A percentile compares a stretch with the other conserved stretches of the same genome.
Conservation (phyloP, 2,329 filamentous ascomycete genomes). For the Trematosphaeria pertusa region DNA sequence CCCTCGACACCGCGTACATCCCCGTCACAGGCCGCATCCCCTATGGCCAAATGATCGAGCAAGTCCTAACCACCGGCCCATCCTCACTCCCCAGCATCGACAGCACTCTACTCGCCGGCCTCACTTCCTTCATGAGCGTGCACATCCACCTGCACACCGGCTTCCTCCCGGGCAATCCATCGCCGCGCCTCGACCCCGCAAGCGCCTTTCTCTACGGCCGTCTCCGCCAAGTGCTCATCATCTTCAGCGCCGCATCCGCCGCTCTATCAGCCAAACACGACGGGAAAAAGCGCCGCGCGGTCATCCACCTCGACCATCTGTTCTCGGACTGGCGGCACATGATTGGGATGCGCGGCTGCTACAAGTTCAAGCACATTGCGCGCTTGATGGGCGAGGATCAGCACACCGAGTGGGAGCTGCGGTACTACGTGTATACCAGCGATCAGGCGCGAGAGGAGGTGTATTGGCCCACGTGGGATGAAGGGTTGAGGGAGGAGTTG, state of each 20-base stretch:
- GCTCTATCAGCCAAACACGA: background rate
- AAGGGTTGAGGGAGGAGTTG: background rate
- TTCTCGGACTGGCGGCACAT: constrained; percentile 9
- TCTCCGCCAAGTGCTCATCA: constrained; percentile 7
- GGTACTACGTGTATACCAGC: constrained; percentile 4
- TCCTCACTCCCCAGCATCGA: background rate
- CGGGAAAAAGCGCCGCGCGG: background rate
- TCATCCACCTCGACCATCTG: constrained; percentile 15
- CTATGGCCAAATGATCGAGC: background rate
- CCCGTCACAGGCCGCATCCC: constrained; percentile 4
- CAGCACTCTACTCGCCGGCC: constrained; percentile 9
- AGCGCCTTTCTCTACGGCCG: background rate
- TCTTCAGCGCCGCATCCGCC: constrained; percentile 5
- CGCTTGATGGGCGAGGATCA: constrained; percentile 6
- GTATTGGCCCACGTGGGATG: background rate
- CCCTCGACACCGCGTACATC: constrained; percentile 4
- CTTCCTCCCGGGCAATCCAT: background rate
- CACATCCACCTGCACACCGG: constrained; percentile 11
- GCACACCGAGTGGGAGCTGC: constrained; percentile 8
- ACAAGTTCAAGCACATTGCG: background rate
- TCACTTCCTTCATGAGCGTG: constrained; percentile 7
- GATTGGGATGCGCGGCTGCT: background rate
- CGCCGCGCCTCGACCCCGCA: background rate
- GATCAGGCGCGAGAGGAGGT: background rate
- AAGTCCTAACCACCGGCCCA: background rate